These are phyloP conservation scores for Punctularia strigosozonata DNA, from an alignment of 768 basidiomycete genomes.

Conservation along the genomic window DNA sequence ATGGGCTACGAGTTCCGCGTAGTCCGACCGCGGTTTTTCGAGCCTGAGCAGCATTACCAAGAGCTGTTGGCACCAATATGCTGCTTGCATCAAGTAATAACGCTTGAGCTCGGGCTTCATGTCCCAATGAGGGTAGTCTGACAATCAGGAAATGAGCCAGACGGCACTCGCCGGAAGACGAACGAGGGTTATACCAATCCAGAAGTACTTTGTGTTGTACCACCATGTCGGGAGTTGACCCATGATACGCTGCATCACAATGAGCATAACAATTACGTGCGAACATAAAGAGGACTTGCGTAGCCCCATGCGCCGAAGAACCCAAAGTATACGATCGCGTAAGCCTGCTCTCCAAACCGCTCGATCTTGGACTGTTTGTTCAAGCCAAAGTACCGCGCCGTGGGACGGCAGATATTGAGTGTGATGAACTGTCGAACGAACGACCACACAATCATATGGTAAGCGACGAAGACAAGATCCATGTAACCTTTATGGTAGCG, in stretches of 20 bases:
- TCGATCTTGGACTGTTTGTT: slow-evolving; percentile 53
- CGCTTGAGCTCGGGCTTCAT: slow-evolving; percentile 78
- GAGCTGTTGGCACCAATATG: slow-evolving; percentile 94
- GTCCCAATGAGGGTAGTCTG: slow-evolving; percentile 83
- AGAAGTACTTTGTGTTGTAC: slow-evolving; percentile 76
- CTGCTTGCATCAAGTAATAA: slow-evolving; percentile 88
- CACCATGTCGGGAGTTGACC: slow-evolving; percentile 69
- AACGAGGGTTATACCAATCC: slow-evolving; percentile 44
- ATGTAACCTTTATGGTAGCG: slow-evolving; percentile 62
- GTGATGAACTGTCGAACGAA: slow-evolving; percentile 72
- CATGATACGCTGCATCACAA: slow-evolving; percentile 62
- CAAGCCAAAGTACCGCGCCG: slow-evolving; percentile 66
- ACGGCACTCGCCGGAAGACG: not conserved
- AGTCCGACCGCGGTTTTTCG: slow-evolving; percentile 94
- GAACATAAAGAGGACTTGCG: slow-evolving; percentile 33
- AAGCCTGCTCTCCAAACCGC: slow-evolving; percentile 86
- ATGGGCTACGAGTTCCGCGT: slow-evolving; percentile 74
- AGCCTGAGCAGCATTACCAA: slow-evolving; percentile 73
- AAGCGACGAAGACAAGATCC: slow-evolving; percentile 72
- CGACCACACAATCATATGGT: slow-evolving; percentile 82
- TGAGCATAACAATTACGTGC: not conserved
- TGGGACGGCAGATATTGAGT: slow-evolving; percentile 47
- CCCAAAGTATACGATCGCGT: slow-evolving; percentile 74
- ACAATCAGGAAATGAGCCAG: not conserved
- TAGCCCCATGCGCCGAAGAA: slow-evolving; percentile 64